Evolutionary conservation across 2,329 filamentous ascomycete genomes (phyloP).

Genomic region (Pseudocercospora fijiensis): DNA sequence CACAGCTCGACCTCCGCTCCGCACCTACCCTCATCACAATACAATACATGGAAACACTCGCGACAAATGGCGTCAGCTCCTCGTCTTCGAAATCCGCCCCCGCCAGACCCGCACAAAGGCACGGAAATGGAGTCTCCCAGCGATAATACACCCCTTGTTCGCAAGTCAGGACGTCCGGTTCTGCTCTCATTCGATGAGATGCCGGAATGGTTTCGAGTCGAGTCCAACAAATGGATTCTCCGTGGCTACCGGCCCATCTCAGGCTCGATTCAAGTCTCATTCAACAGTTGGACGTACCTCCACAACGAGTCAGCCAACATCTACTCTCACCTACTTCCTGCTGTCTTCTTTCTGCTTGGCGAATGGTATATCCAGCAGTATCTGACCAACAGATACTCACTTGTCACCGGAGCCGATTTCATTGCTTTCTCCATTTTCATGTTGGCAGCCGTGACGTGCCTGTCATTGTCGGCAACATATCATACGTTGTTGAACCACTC

Average conservation of each 20-base stretch:
- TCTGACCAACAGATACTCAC: too few species aligned
- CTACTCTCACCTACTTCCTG: slow-evolving; percentile 68
- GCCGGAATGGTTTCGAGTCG: not conserved
- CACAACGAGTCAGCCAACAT: slow-evolving; percentile 72
- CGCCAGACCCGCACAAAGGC: not conserved
- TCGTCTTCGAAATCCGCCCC: too few species aligned
- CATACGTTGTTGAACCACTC: too few species aligned
- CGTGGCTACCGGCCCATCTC: not conserved
- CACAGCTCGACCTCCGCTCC: too few species aligned
- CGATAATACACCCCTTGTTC: not conserved
- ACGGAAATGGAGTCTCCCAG: not conserved
- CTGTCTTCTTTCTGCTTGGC: slow-evolving; percentile 70
- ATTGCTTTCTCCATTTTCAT: too few species aligned
- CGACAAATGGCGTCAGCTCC: too few species aligned
- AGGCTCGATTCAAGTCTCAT: not conserved
- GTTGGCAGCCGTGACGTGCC: too few species aligned
- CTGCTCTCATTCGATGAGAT: not conserved
- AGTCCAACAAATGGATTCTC: not conserved
- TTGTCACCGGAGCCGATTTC: too few species aligned
- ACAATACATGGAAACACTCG: too few species aligned
- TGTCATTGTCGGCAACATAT: too few species aligned
- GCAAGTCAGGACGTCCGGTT: not conserved
- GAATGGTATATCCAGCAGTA: slow-evolving; percentile 20
- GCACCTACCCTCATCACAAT: too few species aligned
- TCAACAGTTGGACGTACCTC: slow-evolving; percentile 56